Percentiles rank a stretch among this genome's conserved stretches.
These are phyloP conservation scores for Tetradesmus obliquus DNA, from an alignment of 139 green algal genomes.

Conservation along the genomic window DNA sequence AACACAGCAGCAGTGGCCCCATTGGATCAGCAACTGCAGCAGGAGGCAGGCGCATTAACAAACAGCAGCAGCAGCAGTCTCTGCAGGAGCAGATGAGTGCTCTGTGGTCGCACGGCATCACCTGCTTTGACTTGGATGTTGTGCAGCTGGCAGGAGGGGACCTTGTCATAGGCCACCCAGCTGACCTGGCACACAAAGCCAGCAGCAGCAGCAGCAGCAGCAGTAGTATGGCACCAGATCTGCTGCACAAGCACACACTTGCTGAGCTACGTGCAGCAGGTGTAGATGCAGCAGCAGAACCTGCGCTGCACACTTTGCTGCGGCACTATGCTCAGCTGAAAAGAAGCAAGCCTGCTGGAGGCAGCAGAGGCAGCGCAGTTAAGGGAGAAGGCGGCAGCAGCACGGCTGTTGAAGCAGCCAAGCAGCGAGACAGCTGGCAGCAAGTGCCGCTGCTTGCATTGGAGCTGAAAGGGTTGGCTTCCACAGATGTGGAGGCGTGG, in stretches of 20 bases:
- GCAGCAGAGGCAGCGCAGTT: not conserved
- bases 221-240: not conserved
- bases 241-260: not conserved
- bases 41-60: not conserved
- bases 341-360: not conserved
- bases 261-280: constrained; percentile 11
- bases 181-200: not conserved
- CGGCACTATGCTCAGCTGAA: constrained; percentile 2
- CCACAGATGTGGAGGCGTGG: not conserved
- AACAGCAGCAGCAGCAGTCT: not conserved
- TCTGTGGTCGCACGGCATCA: not conserved
- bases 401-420: not conserved
- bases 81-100: not conserved
- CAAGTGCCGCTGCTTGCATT: not conserved
- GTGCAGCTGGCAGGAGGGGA: constrained; percentile 14
- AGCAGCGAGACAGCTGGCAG: not conserved
- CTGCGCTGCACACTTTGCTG: not conserved
- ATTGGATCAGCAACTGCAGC: not conserved
- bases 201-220: constrained; percentile 18
- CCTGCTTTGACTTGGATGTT: constrained; percentile 24
- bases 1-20: not conserved
- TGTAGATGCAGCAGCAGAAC: constrained; percentile 9
- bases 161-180: constrained; percentile 12
- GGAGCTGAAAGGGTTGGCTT: constrained; percentile 3
- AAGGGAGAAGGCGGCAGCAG: not conserved